Conservation (phyloP, 2,329 filamentous ascomycete species). For the Aspergillus phoenicis region DNA sequence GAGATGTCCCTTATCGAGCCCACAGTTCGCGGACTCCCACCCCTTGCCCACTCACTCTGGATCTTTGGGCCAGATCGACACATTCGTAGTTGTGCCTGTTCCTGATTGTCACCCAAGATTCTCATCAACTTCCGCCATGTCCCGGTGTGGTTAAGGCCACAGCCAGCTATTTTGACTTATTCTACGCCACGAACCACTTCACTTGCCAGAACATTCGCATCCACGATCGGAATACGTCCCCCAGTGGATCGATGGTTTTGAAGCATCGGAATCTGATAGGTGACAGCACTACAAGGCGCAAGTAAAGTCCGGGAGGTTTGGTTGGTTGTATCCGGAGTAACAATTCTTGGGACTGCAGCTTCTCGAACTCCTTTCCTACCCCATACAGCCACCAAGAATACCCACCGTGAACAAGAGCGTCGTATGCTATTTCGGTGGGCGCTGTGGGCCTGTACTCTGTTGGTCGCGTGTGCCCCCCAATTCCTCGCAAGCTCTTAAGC, state of each 20-base stretch:
- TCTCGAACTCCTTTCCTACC: neutral
- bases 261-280: slow-evolving; percentile 6
- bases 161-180: neutral
- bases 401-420: neutral
- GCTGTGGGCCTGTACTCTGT: neutral
- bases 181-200: neutral
- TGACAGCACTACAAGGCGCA: neutral
- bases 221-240: neutral
- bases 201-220: neutral
- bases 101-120: neutral
- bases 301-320: neutral
- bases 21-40: neutral
- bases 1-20: neutral
- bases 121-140: neutral
- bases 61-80: neutral
- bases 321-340: neutral
- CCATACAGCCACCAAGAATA: neutral
- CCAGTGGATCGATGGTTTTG: slow-evolving; percentile 2
- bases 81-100: neutral
- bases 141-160: neutral
- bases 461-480: neutral
- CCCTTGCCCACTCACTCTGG: neutral
- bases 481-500: no score
- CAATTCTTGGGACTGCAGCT: neutral
- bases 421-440: neutral